Conservation (phyloP, 768 basidiomycete genomes). For the Phylloporus sp. region DNA sequence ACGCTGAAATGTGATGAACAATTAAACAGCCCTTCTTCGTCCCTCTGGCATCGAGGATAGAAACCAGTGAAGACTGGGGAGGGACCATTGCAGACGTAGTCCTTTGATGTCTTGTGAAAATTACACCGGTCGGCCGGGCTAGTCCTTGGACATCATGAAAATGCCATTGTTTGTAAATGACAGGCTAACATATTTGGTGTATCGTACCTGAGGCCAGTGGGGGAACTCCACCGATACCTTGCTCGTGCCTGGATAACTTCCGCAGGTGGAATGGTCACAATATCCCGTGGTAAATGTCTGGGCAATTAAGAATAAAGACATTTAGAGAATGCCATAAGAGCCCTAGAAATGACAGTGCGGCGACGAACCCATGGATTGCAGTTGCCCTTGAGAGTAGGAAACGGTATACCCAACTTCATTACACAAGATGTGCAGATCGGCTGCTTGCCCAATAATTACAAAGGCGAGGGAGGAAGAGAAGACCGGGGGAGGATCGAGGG, state of each 20-base stretch:
- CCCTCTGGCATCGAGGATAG: neutral
- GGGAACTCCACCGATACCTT: neutral
- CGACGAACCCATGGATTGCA: neutral
- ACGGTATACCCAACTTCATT: neutral
- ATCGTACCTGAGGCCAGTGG: conserved; percentile 10
- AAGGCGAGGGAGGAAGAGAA: neutral
- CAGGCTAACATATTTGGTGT: conserved; percentile 5
- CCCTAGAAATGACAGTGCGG: neutral
- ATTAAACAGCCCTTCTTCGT: neutral
- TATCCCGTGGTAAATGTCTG: neutral
- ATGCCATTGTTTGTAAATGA: neutral
- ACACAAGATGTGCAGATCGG: conserved; percentile 6
- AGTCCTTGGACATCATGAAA: neutral
- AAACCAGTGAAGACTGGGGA: neutral
- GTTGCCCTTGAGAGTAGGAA: neutral
- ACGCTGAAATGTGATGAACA: conserved; percentile 5
- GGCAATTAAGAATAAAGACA: neutral
- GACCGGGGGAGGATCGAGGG: neutral
- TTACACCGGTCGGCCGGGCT: neutral
- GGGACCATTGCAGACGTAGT: neutral
- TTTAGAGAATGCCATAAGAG: neutral
- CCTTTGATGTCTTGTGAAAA: neutral
- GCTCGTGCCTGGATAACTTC: conserved; percentile 4
- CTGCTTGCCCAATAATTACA: neutral
- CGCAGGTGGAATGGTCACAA: neutral